phyloP scores from a whole-genome alignment of 768 basidiomycete genomes.

The Panus rudis region DNA sequence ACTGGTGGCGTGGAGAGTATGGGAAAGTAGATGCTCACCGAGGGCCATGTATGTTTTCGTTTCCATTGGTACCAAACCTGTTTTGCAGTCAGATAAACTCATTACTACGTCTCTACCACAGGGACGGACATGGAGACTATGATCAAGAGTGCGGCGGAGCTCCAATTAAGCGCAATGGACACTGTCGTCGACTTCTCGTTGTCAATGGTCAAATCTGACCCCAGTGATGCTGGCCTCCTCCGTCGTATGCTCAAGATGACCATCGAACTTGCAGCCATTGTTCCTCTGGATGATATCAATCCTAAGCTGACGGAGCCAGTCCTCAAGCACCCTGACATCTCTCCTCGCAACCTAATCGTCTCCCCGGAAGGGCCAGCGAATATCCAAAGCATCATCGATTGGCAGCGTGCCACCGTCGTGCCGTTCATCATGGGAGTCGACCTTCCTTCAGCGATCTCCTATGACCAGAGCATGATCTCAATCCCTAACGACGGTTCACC shows the following conservation, averaged over 20 bases:
- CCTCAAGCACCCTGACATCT: neutral
- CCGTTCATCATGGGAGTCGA: slow-evolving; percentile 1
- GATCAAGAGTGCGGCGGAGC: too few species aligned
- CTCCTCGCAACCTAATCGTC: neutral
- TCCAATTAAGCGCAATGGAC: too few species aligned
- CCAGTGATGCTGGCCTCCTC: neutral
- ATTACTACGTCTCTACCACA: neutral
- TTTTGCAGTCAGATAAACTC: too few species aligned
- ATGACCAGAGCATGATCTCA: too few species aligned
- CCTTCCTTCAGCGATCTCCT: too few species aligned
- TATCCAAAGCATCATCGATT: slow-evolving; percentile 2
- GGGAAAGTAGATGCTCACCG: neutral
- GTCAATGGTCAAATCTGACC: neutral
- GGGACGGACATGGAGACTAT: slow-evolving; percentile 2
- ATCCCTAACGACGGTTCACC: too few species aligned
- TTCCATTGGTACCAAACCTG: too few species aligned
- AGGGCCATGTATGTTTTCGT: slow-evolving; percentile 2
- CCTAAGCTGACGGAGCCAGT: neutral
- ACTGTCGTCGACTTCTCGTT: neutral
- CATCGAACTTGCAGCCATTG: neutral
- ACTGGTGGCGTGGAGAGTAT: neutral
- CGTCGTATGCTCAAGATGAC: neutral
- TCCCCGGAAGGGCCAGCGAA: neutral
- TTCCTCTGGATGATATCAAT: neutral
- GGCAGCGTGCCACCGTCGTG: neutral